Percentiles rank a stretch among this genome's conserved stretches.
Conservation (phyloP, 139 green algal species). For the Marvania coccoides region DNA sequence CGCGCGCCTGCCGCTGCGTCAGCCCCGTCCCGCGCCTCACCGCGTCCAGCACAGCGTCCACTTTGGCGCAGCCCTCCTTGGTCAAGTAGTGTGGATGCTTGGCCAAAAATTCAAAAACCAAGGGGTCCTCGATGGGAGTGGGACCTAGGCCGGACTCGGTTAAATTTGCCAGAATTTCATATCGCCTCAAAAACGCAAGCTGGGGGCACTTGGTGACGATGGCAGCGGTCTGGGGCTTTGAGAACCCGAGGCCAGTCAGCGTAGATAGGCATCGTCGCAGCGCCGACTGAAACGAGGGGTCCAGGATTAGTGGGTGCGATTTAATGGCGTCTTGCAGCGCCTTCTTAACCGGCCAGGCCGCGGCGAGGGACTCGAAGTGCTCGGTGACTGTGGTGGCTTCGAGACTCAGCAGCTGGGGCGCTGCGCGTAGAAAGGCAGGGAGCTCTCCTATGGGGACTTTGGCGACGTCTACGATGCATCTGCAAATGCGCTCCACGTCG, state of each 20-base stretch:
- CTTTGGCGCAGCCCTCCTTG: not conserved
- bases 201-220: not conserved
- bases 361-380: too few species aligned
- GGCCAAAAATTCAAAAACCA: not conserved
- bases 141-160: not conserved
- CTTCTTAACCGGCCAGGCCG: not conserved
- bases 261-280: not conserved
- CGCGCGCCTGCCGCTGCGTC: not conserved
- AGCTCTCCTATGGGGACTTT: not conserved
- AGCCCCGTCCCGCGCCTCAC: not conserved
- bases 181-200: not conserved
- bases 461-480: not conserved
- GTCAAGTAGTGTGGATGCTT: not conserved
- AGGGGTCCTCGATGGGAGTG: not conserved
- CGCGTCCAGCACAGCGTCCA: not conserved
- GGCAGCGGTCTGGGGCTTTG: not conserved
- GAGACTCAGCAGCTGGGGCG: too few species aligned
- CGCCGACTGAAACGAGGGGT: not conserved
- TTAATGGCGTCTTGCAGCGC: not conserved
- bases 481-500: not conserved
- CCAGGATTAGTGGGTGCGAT: not conserved
- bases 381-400: too few species aligned
- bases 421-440: not conserved
- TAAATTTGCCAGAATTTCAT: not conserved
- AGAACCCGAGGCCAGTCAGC: conserved; percentile 4